Evolutionary conservation across 2,329 filamentous ascomycete species (phyloP), one percentile per base, ranked within the genome.

Genomic region (Basipetospora chlamydospora): DNA sequence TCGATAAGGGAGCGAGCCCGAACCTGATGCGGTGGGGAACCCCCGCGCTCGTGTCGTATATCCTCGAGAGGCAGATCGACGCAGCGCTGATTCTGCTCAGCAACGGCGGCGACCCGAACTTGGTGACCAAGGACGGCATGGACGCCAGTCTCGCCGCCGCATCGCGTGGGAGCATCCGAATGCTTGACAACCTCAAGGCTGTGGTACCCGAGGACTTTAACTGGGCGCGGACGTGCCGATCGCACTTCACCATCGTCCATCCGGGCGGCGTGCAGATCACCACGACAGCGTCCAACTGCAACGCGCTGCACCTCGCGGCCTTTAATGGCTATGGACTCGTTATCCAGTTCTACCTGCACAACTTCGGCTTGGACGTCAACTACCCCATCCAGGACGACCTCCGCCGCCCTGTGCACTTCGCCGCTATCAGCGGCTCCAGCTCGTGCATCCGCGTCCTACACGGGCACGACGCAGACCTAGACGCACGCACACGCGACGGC

Each of bases 391-490:
- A 18, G 6, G 35, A 31, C 11, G 28, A 41, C 17, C 5, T 13
- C 4, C 35, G 37, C 17, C 37, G 38, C 4, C 38, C 40, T 6
- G 11, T 37, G n/a, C 40, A 43, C 26, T 32, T 39, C n/a, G 42
- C 42, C 11, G 42, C 40, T 4, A 35, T 38, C 20, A 38, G 41
- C 23, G 41, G 41, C 2, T 38, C 39, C 8, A 21, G 22, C 13
- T 15, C 37, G 12, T 38, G 29, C 3, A 46, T 59, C 7, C 39
- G 48, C 2, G 16, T 49, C 3, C 46, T 61, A 5, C 40, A 52
- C 12, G 35, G 43, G 5, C 42, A 44, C 3, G 50, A 48, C 4
- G 47, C 51, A 6, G 43, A 56, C 18, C 35, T 59, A 4, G 43
- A 46, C 6, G 43, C 46, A 1, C 41, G 41, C 1, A 54, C 60